Base-by-base conservation (phyloP, 2,329 filamentous ascomycete species). In the Cercospora citrullina region DNA sequence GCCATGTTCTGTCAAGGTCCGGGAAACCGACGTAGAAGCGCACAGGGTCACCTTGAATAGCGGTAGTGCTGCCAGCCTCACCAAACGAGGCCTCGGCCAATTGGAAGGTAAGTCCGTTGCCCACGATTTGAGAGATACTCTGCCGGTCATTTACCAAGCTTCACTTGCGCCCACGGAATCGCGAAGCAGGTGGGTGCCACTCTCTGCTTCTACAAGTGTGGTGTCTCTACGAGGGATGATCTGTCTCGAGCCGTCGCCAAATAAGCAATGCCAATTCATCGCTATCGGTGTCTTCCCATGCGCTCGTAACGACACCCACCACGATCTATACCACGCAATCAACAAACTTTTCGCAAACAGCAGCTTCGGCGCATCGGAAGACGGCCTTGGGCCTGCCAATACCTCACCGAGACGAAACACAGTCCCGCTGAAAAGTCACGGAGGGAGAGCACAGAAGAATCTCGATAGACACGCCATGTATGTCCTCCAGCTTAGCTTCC, bases 381-480 rank as follows among this genome's bases (percentile, higher is more conserved):
- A 86, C 1, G 30, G 18, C 12, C n/a, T 7, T 12, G 60, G 77
- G 5, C 69, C 72, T 2, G 74, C 78, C 26, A 67, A 77, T 77
- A 79, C 45, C 79, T 31, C 53, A 28, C 14, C 26, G 6, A 21
- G 53, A n/a, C 26, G 14, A 30, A 33, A 33, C 65, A 86, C 83
- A 1, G 80, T 77, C 33, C 84, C 80, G 70, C 86, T 88, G 67
- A 72, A 86, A 42, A 28, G 23, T n/a, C 23, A 31, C 7, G 23
- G 53, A 57, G 53, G 30, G 53, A 87, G 83, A 7, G 73, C 80
- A 12, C 84, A 83, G 53, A 94, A 92, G 76, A 85, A 88, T 0
- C 82, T 94, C 9, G 93, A 97, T 74, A 86, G 88, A 61, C 95
- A 92, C 89, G 93, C 94, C 0, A 94, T 94, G 89, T 98, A 97